phyloP scores from a whole-genome alignment of 2,329 filamentous ascomycete genomes.

The Fusarium hostae region DNA sequence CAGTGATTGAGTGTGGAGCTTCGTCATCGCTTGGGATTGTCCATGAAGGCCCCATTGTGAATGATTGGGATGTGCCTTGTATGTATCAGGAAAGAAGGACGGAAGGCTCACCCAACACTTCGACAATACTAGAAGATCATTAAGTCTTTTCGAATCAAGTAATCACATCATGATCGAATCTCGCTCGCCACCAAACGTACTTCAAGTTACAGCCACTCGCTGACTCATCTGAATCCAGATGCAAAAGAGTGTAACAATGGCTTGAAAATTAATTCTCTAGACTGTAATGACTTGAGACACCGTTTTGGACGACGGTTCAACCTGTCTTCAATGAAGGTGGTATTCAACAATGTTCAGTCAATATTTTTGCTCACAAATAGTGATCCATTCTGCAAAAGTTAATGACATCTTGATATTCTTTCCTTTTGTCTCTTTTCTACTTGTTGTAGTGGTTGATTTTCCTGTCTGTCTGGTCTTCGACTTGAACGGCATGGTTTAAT shows the following conservation, averaged over 20 bases:
- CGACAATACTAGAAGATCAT: no score
- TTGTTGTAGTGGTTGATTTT: background rate
- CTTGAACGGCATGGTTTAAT: background rate
- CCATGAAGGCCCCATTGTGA: background rate
- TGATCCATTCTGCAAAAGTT: background rate
- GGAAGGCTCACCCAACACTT: no score
- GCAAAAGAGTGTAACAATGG: background rate
- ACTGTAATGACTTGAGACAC: background rate
- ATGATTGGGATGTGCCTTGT: rapidly evolving
- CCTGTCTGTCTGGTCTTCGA: background rate
- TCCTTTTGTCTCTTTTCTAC: background rate
- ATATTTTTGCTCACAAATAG: background rate
- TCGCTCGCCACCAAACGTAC: background rate
- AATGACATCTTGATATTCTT: background rate
- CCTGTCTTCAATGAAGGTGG: background rate
- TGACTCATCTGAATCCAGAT: background rate
- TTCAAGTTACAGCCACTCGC: rapidly evolving
- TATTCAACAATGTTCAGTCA: background rate
- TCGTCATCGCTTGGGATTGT: background rate
- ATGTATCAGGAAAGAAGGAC: no score
- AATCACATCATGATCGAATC: background rate
- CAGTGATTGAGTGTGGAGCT: background rate
- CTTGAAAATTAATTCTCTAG: background rate
- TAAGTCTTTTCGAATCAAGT: background rate
- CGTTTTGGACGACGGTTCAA: background rate